These are phyloP conservation scores for Acacia pycnantha DNA, from an alignment of 331 rosid genomes.

Conservation along the genomic window DNA sequence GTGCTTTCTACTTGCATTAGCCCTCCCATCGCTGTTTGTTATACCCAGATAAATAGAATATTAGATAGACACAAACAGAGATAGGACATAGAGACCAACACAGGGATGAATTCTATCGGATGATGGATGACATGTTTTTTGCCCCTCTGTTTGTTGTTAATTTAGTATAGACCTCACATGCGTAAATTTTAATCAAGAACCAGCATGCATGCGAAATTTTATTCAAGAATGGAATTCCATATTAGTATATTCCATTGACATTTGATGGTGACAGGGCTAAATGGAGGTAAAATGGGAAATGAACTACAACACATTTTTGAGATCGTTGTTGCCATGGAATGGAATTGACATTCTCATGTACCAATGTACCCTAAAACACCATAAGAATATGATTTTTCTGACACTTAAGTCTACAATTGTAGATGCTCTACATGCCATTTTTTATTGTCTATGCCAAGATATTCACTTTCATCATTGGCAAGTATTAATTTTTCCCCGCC, in stretches of 20 bases:
- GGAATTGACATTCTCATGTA: not conserved
- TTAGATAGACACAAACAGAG: not conserved
- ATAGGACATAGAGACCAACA: not conserved
- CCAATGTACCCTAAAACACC: not conserved
- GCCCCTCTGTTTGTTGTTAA: constrained; percentile 13
- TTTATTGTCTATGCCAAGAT: constrained; percentile 16
- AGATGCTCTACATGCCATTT: constrained; percentile 2
- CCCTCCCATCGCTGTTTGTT: not conserved
- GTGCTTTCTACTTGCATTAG: not conserved
- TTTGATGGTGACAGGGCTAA: not conserved
- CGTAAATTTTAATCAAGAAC: not conserved
- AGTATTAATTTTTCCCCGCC: not conserved
- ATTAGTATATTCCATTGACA: not conserved
- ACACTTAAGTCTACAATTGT: not conserved
- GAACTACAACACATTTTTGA: not conserved
- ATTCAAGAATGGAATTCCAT: not conserved
- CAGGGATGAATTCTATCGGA: constrained; percentile 8
- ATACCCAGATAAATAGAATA: not conserved
- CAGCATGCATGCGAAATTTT: not conserved
- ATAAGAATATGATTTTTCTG: not conserved
- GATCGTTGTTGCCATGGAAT: not conserved
- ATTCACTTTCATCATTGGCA: constrained; percentile 11
- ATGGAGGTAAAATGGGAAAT: not conserved
- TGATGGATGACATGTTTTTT: not conserved
- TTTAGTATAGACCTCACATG: not conserved